Evolutionary conservation across 495 filamentous ascomycete genomes (phyloP).

Genomic region (Aspergillus cristatus): DNA sequence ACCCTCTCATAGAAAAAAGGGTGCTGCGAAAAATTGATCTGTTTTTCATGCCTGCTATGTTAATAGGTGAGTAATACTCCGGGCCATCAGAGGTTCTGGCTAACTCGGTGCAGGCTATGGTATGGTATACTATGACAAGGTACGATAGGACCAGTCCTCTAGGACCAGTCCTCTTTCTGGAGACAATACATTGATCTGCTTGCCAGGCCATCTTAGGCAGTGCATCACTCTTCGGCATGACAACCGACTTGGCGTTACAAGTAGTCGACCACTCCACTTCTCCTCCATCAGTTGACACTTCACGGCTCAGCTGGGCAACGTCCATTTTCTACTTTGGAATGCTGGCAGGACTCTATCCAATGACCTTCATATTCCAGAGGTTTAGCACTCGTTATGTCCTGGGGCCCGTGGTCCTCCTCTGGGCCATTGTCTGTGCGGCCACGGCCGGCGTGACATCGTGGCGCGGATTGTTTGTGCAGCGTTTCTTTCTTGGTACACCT

Average conservation of each 20-base stretch:
- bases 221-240: slow-evolving; percentile 68
- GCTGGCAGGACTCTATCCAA: slow-evolving; percentile 63
- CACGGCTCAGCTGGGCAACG: slow-evolving; percentile 62
- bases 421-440: slow-evolving; percentile 58
- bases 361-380: slow-evolving; percentile 59
- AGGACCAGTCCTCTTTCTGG: neutral
- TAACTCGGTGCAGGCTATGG: slow-evolving; percentile 42
- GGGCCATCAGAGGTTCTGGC: too few species aligned
- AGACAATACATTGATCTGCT: slow-evolving; percentile 1
- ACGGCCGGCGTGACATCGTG: slow-evolving; percentile 57
- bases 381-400: slow-evolving; percentile 55
- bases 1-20: slow-evolving; percentile 41
- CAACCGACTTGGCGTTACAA: slow-evolving; percentile 49
- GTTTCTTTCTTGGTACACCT: slow-evolving; percentile 53
- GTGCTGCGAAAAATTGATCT: slow-evolving; percentile 62
- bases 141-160: slow-evolving; percentile 8
- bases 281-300: slow-evolving; percentile 49
- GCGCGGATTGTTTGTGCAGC: slow-evolving; percentile 57
- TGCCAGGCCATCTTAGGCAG: slow-evolving; percentile 59
- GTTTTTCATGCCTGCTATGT: slow-evolving; percentile 64
- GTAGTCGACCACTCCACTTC: slow-evolving; percentile 42
- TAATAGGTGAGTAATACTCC: slow-evolving; percentile 38
- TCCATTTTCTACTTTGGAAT: slow-evolving; percentile 75
- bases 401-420: slow-evolving; percentile 53
- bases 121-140: slow-evolving; percentile 72